Conservation (phyloP, 148 eudicot species). For the Polygonum maritimum region DNA sequence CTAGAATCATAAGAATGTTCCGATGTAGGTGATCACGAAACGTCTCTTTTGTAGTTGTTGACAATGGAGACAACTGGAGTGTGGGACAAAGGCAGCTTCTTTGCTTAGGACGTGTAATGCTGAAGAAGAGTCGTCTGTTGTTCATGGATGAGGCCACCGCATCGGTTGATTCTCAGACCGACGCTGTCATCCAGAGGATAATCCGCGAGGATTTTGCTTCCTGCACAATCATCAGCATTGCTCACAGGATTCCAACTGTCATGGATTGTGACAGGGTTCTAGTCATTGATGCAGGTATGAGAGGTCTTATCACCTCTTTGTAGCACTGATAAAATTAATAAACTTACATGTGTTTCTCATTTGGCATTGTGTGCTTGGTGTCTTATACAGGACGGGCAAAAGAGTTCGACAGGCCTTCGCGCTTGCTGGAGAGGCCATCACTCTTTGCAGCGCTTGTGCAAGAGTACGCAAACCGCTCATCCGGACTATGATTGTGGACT, state of each 20-base stretch:
- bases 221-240: slow-evolving; percentile 92
- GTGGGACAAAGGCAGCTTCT: slow-evolving; percentile 95
- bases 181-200: slow-evolving; percentile 80
- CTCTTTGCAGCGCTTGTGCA: slow-evolving; percentile 89
- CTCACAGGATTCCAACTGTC: slow-evolving; percentile 95
- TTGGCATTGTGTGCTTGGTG: background rate
- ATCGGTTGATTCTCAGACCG: slow-evolving; percentile 94
- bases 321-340: too few relatives aligned
- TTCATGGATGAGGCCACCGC: slow-evolving; percentile 99
- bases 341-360: background rate
- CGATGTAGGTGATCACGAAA: background rate
- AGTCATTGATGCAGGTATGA: slow-evolving; percentile 75
- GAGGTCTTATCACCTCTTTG: background rate
- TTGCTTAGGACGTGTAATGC: slow-evolving; percentile 84
- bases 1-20: background rate
- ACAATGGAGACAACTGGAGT: slow-evolving; percentile 92
- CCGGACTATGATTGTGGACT: slow-evolving; percentile 29
- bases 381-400: slow-evolving; percentile 53
- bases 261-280: slow-evolving; percentile 96
- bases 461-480: slow-evolving; percentile 79
- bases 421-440: slow-evolving; percentile 62
- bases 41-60: slow-evolving; percentile 37
- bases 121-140: slow-evolving; percentile 67
- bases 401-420: slow-evolving; percentile 71
- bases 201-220: slow-evolving; percentile 80